Evolutionary conservation across 768 basidiomycete species (phyloP).

Genomic region (Wakefieldia striispora): DNA sequence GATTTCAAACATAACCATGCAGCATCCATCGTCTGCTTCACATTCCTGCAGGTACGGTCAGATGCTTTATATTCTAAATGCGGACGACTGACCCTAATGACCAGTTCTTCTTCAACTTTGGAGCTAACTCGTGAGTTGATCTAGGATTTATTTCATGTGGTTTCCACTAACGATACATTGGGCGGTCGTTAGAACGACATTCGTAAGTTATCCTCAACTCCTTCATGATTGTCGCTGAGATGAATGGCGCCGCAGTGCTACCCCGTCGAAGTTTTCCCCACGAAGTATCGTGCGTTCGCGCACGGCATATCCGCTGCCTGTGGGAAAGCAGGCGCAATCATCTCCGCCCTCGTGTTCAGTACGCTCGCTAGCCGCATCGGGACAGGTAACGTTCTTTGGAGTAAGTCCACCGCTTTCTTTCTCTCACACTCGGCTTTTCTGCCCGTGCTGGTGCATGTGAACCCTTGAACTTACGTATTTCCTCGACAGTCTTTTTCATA

Average conservation of each 20-base stretch:
- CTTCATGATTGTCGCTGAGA: background rate
- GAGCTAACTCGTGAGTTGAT: conserved; percentile 57
- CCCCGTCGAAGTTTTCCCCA: conserved; percentile 80
- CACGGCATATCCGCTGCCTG: conserved; percentile 74
- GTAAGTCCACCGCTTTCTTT: conserved; percentile 41
- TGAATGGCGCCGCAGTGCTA: conserved; percentile 45
- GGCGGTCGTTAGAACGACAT: conserved; percentile 43
- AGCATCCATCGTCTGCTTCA: conserved; percentile 70
- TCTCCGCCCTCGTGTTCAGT: conserved; percentile 74
- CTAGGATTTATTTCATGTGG: background rate
- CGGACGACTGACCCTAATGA: conserved; percentile 1
- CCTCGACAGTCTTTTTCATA: conserved; percentile 56
- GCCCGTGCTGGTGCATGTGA: background rate
- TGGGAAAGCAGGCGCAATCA: conserved; percentile 77
- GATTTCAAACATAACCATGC: conserved; percentile 51
- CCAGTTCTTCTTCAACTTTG: conserved; percentile 81
- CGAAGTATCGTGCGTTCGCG: conserved; percentile 67
- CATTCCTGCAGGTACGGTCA: conserved; percentile 53
- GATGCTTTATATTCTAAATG: background rate
- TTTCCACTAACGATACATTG: conserved; percentile 3
- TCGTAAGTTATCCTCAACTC: conserved; percentile 33
- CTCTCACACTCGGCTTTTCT: background rate
- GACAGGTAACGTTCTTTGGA: conserved; percentile 67
- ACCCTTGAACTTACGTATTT: background rate
- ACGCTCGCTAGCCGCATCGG: conserved; percentile 58